These are phyloP conservation scores for Pyrrhoderma lamaoense DNA, from an alignment of 1,284 basidiomycete species.

Conservation along the genomic window DNA sequence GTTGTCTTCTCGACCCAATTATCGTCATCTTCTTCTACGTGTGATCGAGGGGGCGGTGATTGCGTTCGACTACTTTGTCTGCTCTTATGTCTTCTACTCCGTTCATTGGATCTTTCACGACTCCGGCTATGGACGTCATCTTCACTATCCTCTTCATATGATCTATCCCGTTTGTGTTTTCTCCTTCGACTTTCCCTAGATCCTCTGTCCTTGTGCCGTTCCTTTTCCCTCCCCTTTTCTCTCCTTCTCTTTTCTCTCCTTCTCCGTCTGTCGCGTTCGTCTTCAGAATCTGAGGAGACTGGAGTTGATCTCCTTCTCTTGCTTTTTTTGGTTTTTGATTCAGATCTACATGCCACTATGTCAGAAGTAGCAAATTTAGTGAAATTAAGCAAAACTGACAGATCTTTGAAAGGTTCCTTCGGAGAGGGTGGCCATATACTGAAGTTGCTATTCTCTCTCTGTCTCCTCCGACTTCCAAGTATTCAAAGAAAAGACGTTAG, in stretches of 20 bases:
- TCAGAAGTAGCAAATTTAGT: background rate
- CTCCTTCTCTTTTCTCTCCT: constrained; percentile 51
- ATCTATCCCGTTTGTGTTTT: constrained; percentile 25
- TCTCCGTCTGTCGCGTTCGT: constrained; percentile 43
- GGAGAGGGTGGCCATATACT: constrained; percentile 86
- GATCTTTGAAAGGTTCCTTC: constrained; percentile 47
- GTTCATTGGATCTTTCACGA: constrained; percentile 7
- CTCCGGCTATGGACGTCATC: constrained; percentile 13
- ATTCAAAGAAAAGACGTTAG: background rate
- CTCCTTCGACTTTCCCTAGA: constrained; percentile 21
- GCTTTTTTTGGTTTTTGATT: constrained; percentile 57
- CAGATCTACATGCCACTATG: constrained; percentile 23
- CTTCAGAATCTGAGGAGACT: constrained; percentile 54
- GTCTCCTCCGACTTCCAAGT: constrained; percentile 57
- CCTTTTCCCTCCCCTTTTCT: constrained; percentile 42
- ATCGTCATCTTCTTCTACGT: constrained; percentile 32
- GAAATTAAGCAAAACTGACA: constrained; percentile 38
- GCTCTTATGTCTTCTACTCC: constrained; percentile 17
- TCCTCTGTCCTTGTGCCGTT: constrained; percentile 23
- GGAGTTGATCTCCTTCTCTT: constrained; percentile 51
- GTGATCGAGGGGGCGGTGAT: constrained; percentile 23
- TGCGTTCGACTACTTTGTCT: constrained; percentile 16
- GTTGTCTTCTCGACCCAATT: constrained; percentile 22
- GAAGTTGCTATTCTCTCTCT: constrained; percentile 58
- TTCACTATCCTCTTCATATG: constrained; percentile 13